These are phyloP conservation scores for Brassica cretica DNA, from an alignment of 345 rosid genomes.

Conservation along the genomic window DNA sequence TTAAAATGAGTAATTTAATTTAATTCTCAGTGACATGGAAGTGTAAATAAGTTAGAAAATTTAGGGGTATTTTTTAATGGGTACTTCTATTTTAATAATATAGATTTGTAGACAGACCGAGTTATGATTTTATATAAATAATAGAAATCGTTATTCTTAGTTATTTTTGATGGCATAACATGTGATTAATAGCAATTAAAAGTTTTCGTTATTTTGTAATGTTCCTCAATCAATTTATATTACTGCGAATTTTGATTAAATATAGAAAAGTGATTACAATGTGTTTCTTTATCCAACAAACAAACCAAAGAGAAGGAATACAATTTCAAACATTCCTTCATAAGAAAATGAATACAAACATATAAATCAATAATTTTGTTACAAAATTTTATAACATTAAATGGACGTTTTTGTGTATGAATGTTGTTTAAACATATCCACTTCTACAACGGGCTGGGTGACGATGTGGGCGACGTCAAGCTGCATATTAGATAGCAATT, in stretches of 20 bases:
- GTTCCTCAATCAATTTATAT: neutral
- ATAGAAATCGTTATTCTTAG: neutral
- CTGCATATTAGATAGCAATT: slow-evolving; percentile 41
- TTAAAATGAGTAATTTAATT: too few species aligned
- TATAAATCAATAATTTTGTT: slow-evolving; percentile 1
- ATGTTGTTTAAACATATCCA: slow-evolving; percentile 11
- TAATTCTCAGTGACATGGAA: too few species aligned
- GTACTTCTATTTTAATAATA: too few species aligned
- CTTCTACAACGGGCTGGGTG: slow-evolving; percentile 46
- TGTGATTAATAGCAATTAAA: neutral
- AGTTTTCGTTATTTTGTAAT: too few species aligned
- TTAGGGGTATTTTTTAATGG: too few species aligned
- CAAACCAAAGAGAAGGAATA: slow-evolving; percentile 19
- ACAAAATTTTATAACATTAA: slow-evolving; percentile 1
- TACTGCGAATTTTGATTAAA: neutral
- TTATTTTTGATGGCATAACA: neutral
- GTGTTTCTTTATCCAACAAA: slow-evolving; percentile 27
- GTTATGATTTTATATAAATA: too few species aligned
- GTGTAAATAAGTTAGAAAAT: too few species aligned
- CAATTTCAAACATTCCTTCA: slow-evolving; percentile 12
- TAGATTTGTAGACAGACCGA: too few species aligned
- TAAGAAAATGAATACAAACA: neutral
- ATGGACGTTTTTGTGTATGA: neutral
- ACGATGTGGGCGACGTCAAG: slow-evolving; percentile 41
- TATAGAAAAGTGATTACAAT: neutral